phyloP scores from a whole-genome alignment of 2,329 filamentous ascomycete species.

The Phoma sp. region DNA sequence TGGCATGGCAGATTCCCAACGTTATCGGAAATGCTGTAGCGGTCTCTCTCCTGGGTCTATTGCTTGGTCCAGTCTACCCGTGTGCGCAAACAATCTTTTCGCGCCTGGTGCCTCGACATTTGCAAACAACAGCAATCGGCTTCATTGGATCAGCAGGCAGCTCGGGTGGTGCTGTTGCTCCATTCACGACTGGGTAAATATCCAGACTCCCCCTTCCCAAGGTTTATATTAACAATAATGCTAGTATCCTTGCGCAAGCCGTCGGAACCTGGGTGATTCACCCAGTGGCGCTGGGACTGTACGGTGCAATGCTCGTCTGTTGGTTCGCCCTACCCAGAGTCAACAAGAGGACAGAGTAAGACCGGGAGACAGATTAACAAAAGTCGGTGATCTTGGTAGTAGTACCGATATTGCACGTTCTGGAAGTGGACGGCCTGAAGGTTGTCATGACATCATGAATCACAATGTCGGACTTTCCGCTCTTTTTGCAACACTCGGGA shows the following conservation, averaged over 20 bases:
- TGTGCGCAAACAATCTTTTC: constrained; percentile 72
- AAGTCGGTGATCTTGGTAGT: not conserved
- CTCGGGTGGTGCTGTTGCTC: constrained; percentile 71
- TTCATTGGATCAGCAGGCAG: constrained; percentile 75
- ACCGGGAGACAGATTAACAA: not conserved
- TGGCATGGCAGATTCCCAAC: constrained; percentile 81
- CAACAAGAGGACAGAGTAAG: constrained; percentile 67
- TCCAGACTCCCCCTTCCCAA: too few relatives aligned
- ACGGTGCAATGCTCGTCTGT: constrained; percentile 68
- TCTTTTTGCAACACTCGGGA: constrained; percentile 10
- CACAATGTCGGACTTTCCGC: constrained; percentile 5
- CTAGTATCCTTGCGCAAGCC: constrained; percentile 68
- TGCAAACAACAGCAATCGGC: constrained; percentile 70
- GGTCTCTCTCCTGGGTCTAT: constrained; percentile 69
- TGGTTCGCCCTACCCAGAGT: constrained; percentile 68
- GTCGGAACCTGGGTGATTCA: constrained; percentile 69
- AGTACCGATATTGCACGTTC: not conserved
- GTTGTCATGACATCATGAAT: constrained; percentile 18
- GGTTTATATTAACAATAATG: too few relatives aligned
- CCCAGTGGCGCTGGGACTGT: constrained; percentile 72
- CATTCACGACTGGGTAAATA: constrained; percentile 72
- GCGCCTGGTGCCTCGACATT: constrained; percentile 63
- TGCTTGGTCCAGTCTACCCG: constrained; percentile 82
- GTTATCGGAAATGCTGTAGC: constrained; percentile 62
- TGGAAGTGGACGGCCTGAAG: constrained; percentile 5